Evolutionary conservation across 2,329 filamentous ascomycete genomes (phyloP), one percentile per base, ranked within the genome.

Genomic region (Trichoderma harzianum): DNA sequence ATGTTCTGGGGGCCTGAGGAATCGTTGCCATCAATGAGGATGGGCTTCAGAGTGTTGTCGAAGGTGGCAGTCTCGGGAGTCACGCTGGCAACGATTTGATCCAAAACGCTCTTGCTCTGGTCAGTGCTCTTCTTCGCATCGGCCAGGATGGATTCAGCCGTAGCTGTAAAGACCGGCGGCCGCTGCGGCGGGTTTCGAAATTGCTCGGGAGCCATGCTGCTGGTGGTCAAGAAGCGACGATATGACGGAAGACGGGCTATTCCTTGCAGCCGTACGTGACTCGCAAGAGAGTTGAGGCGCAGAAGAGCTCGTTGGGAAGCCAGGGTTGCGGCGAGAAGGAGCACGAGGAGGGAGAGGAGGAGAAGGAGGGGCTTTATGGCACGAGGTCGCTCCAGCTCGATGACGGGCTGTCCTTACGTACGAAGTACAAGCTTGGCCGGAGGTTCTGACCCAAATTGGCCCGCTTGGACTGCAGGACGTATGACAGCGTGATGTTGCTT

Each of bases 121-220:
- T 90, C 88, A 76, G 92, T 92, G 68, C 93, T 82, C 70, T 83
- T 84, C 82, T 93, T 89, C 63, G 92, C 90, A 76, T 92, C 90
- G 73, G 86, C 84, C 55, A 93, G 81, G 75, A 96, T 87, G 75
- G 87, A 89, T 72, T 91, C 87, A 74, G 91, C 88, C 61, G 92
- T 94, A 76, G 91, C 91, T 3, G 88, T 93, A 83, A 95, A 96
- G 79, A 90, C 86, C 69, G 93, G 92, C 71, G 93, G 93, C 53
- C 90, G 86, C 84, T 95, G 93, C 3, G 93, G 93, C 74, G 93
- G 93, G 79, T 87, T 91, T 80, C 87, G 87, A 83, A 92, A 93
- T 81, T 90, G 88, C 75, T 86, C 82, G 73, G 89, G 86, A 75
- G 88, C 89, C 91, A 93, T 93, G 78, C 81, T 87, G 80, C 82